Conservation (phyloP, 257 asterid genomes). For the Nicotiana tabacum region DNA sequence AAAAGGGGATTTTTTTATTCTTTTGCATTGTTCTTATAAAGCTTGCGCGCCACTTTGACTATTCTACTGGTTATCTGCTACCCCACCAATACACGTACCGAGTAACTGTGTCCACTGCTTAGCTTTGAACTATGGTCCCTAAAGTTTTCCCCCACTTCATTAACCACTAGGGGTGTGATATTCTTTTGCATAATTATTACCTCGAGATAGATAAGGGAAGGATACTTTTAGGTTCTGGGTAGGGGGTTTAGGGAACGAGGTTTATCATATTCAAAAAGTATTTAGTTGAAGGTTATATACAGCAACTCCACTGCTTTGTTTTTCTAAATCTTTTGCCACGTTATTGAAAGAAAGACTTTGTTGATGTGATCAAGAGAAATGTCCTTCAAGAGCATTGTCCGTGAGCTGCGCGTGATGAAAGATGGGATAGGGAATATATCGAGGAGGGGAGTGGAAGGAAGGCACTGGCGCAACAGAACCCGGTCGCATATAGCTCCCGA, state of each 20-base stretch:
- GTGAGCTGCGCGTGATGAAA: conserved; percentile 73
- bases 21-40: too few species aligned
- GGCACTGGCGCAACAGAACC: conserved; percentile 58
- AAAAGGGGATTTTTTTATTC: not conserved
- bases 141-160: too few species aligned
- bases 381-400: conserved; percentile 77
- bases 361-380: conserved; percentile 32
- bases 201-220: not conserved
- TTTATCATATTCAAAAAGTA: not conserved
- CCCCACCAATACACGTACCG: too few species aligned
- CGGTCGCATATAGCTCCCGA: conserved; percentile 71
- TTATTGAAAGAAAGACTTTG: conserved; percentile 11
- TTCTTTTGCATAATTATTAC: not conserved
- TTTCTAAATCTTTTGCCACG: not conserved
- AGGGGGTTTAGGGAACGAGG: not conserved
- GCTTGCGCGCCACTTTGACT: too few species aligned
- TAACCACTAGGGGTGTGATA: not conserved
- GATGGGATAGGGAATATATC: conserved; percentile 79
- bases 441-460: conserved; percentile 54
- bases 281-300: not conserved
- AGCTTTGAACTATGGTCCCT: too few species aligned
- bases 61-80: too few species aligned
- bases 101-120: too few species aligned
- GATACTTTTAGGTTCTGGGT: not conserved
- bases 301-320: not conserved